Evolutionary conservation across 345 rosid species (phyloP).

Genomic region (Erodium maritimum): DNA sequence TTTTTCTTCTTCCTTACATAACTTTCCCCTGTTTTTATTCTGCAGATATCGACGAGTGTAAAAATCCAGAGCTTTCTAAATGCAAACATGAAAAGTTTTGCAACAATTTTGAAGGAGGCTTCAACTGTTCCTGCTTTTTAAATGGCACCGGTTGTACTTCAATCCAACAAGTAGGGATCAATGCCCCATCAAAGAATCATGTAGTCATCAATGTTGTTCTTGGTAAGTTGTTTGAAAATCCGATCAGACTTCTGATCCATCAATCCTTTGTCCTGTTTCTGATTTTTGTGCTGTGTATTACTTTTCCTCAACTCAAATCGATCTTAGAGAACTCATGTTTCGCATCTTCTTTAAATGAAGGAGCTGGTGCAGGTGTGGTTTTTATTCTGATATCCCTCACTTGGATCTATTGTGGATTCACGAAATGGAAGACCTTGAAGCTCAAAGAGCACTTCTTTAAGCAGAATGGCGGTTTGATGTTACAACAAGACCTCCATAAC

Average conservation of each 20-base stretch:
- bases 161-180: not conserved
- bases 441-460: not conserved
- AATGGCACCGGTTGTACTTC: not conserved
- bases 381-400: not conserved
- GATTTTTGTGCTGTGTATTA: too few relatives aligned
- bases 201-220: not conserved
- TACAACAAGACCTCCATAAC: not conserved
- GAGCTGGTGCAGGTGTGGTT: not conserved
- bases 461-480: not conserved
- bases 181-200: too few relatives aligned
- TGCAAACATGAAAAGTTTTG: not conserved
- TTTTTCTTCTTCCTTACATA: too few relatives aligned
- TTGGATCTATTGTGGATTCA: not conserved
- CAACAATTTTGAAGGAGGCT: not conserved
- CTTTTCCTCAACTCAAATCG: too few relatives aligned
- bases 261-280: too few relatives aligned
- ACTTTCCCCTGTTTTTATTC: not conserved
- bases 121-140: not conserved
- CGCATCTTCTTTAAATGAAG: not conserved
- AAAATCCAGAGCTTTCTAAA: not conserved
- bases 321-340: too few relatives aligned
- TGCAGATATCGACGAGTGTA: not conserved
- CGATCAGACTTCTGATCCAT: too few relatives aligned
- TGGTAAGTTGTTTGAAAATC: not conserved
- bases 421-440: not conserved